Evolutionary conservation across 163 green algal genomes (phyloP), one percentile per base, ranked within the genome.

Genomic region (Scenedesmus sp.): DNA sequence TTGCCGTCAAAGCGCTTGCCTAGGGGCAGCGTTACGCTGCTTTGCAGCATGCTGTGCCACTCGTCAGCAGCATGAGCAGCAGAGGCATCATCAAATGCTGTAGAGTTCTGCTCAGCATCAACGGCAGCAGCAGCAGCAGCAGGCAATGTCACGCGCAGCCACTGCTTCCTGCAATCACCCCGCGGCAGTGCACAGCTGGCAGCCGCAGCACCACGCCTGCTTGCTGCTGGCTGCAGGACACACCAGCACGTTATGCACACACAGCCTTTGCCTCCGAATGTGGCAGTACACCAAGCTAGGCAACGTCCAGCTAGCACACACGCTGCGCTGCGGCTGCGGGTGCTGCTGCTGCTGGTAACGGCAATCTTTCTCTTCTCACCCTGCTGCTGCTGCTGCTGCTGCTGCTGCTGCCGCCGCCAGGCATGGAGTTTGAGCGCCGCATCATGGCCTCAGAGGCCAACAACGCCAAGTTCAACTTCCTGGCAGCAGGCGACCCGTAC

Each of bases 391-490:
- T 10, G 82, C 82, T 70, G 54, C 82, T 54, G 23, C 56, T 73
- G 8, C 55, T 87, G 46, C 83, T 77, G 15, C 57, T 62, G 16
- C 26, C 55, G 81, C 23, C 10, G 16, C 59, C 96, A 99, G 97
- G 97, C 46, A 79, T 94, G 0, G 97, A 97, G 56, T 99, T 99
- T 92, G 98, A 99, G 94, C 95, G 98, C 87, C 95, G 96, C 55
- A 99, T 99, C 87, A 88, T 99, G 20, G 96, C 95, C 0, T 98
- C 97, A 46, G 97, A 99, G 94, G 96, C 96, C 57, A 97, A 97
- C 94, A 99, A 99, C 91, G 89, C 93, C 59, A 99, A 99, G 94
- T 99, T 99, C 95, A 98, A 98, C 93, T 99, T 99, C 94, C 67
- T 91, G 16, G 3, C 20, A 4, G 73, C 97, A 20, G 96, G 93